phyloP scores from a whole-genome alignment of 2,329 filamentous ascomycete species.

The Scedosporium boydii region DNA sequence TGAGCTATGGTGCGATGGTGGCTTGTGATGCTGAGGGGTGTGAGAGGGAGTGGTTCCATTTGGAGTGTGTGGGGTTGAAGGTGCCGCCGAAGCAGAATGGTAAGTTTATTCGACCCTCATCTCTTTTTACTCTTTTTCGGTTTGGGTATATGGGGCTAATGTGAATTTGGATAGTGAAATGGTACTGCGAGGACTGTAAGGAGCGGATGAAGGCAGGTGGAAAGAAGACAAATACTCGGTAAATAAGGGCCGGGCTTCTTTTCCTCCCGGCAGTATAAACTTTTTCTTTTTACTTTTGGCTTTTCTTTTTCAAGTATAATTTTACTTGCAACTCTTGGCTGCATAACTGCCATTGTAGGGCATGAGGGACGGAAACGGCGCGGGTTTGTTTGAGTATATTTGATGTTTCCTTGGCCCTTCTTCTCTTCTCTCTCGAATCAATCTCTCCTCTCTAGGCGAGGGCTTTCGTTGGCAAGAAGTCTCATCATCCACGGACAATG shows the following conservation, averaged over 20 bases:
- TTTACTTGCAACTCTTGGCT: too few relatives aligned
- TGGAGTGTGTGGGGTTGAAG: constrained; percentile 71
- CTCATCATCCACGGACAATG: too few relatives aligned
- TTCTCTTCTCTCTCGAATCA: too few relatives aligned
- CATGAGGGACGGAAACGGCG: too few relatives aligned
- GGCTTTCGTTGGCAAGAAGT: too few relatives aligned
- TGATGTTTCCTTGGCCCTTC: too few relatives aligned
- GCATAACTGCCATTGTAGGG: too few relatives aligned
- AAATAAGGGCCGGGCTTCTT: constrained; percentile 5
- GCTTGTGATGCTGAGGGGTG: constrained; percentile 68
- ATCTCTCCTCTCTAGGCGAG: too few relatives aligned
- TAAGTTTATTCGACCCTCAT: constrained; percentile 32
- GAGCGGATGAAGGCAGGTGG: constrained; percentile 48
- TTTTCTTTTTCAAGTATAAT: too few relatives aligned
- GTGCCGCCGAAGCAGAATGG: constrained; percentile 68
- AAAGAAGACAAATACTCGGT: constrained; percentile 41
- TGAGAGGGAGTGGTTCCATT: constrained; percentile 72
- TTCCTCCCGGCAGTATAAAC: too few relatives aligned
- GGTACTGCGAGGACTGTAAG: constrained; percentile 75
- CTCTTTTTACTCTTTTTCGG: background rate
- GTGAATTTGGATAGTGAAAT: constrained; percentile 50
- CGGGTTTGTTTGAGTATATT: too few relatives aligned
- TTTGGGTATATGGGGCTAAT: constrained; percentile 18
- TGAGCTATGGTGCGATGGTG: constrained; percentile 79
- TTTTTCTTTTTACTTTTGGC: too few relatives aligned